Evolutionary conservation across 495 filamentous ascomycete species (phyloP).

Genomic region (Hyphodiscus hymeniophilus): DNA sequence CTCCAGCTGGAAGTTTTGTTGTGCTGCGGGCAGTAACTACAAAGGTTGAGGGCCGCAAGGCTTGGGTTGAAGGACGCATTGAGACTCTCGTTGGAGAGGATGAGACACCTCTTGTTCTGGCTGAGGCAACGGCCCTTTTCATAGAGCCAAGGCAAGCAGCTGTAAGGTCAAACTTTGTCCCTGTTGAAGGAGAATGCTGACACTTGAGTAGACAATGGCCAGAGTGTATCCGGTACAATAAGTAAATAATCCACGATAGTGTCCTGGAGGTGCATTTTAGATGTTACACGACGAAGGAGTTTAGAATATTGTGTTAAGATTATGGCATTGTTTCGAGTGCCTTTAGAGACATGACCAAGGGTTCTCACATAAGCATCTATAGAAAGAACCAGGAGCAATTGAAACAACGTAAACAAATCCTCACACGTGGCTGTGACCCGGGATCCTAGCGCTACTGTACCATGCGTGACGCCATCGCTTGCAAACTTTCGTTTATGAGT

Average conservation of each 20-base stretch:
- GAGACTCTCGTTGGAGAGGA: constrained; percentile 64
- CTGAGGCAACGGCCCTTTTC: constrained; percentile 78
- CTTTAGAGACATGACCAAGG: too few relatives aligned
- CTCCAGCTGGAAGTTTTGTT: constrained; percentile 65
- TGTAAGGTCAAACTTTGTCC: constrained; percentile 6
- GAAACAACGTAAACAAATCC: too few relatives aligned
- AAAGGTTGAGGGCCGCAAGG: constrained; percentile 90
- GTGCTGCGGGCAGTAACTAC: constrained; percentile 74
- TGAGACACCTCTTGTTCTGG: constrained; percentile 56
- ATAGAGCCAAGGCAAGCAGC: constrained; percentile 80
- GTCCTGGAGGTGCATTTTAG: too few relatives aligned
- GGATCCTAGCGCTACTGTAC: too few relatives aligned
- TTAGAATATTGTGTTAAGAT: too few relatives aligned
- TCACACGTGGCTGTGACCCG: too few relatives aligned
- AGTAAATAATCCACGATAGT: not conserved
- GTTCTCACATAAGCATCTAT: too few relatives aligned
- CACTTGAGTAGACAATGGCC: constrained; percentile 16
- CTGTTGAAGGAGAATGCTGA: not conserved
- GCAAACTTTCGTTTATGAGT: too few relatives aligned
- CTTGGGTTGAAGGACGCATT: constrained; percentile 88
- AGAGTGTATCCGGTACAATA: constrained; percentile 17
- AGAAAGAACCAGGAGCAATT: too few relatives aligned
- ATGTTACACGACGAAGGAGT: too few relatives aligned
- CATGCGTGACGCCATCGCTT: too few relatives aligned
- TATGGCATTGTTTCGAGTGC: too few relatives aligned